A percentile compares a stretch with the other conserved stretches of the same genome.
Evolutionary conservation across 768 basidiomycete species (phyloP).

Genomic region (Lentinula sp.): DNA sequence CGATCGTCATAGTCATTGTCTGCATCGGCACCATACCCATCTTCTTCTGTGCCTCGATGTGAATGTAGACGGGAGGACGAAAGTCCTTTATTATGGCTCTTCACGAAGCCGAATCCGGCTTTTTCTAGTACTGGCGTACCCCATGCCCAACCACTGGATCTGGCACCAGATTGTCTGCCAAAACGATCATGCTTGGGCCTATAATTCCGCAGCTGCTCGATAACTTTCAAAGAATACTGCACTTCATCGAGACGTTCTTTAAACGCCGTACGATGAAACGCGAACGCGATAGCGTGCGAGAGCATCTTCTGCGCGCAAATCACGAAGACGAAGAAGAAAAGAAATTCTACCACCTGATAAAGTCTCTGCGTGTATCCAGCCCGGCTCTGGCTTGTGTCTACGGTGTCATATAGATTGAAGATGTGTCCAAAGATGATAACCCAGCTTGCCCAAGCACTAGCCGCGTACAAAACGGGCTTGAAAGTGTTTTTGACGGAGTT

Average conservation of each 20-base stretch:
- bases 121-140: constrained; percentile 38
- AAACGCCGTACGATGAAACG: constrained; percentile 75
- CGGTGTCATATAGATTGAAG: constrained; percentile 45
- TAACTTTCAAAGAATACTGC: constrained; percentile 42
- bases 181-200: constrained; percentile 37
- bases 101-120: constrained; percentile 33
- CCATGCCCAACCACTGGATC: constrained; percentile 15
- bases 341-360: constrained; percentile 60
- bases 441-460: constrained; percentile 69
- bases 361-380: constrained; percentile 60
- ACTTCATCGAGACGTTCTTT: constrained; percentile 64
- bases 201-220: constrained; percentile 65
- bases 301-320: constrained; percentile 61
- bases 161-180: constrained; percentile 9
- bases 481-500: constrained; percentile 61
- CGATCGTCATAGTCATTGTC: constrained; percentile 22
- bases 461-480: constrained; percentile 71
- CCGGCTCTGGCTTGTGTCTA: constrained; percentile 33
- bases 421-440: constrained; percentile 66
- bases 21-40: constrained; percentile 18
- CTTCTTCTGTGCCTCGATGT: neutral
- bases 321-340: constrained; percentile 71
- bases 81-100: constrained; percentile 11
- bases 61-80: neutral
- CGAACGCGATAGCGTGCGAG: constrained; percentile 66